Evolutionary conservation across 768 basidiomycete genomes (phyloP), one percentile per base, ranked within the genome.

Genomic region (Fomitopsis pulvina): DNA sequence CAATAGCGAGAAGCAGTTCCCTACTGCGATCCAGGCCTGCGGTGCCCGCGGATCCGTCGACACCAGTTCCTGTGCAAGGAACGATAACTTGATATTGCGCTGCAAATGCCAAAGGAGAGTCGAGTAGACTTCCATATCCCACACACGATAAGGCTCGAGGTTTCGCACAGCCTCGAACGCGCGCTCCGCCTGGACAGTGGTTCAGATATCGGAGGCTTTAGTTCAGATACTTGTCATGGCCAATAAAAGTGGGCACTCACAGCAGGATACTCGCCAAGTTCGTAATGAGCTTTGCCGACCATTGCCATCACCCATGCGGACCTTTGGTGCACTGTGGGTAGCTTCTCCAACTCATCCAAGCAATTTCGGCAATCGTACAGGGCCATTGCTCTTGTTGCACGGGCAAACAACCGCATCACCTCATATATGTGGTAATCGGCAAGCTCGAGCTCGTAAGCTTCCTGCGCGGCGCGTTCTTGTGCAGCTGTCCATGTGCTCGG

Each of bases 41-140:
- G 94, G 71, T 22, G 87, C 82, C 50, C 78, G 80, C n/a, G 92
- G 80, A 56, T 86, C 76, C 63, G 93, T 85, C 47, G 83, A 81
- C 58, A 96, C 79, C 39, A 98, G 73, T 56, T 94, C 91, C 66
- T 98, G 95, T 1, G 95, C 89, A 29, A 99, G 76, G 71, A 86
- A 92, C 3, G 95, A 93, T 51, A 99, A 76, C 57, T 87, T 80
- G 46, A 92, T 82, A 55, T 80, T 81, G 57, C 82, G 79, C 62
- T 89, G 86, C 43, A 96, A 71, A 68, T 98, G 95, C 95, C 95
- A 99, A 40, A 98, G 72, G 29, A 95, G 77, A 24, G 96, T 96
- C 41, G 94, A 96, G 68, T 92, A 96, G 37, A 93, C 81, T 68
- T 98, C 94, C 90, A 96, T 93, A 65, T 92, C 89, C 73, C 80